Percentiles rank a stretch among this genome's conserved stretches.
phyloP scores from a whole-genome alignment of 345 rosid genomes.

The Eutrema yunnanense region DNA sequence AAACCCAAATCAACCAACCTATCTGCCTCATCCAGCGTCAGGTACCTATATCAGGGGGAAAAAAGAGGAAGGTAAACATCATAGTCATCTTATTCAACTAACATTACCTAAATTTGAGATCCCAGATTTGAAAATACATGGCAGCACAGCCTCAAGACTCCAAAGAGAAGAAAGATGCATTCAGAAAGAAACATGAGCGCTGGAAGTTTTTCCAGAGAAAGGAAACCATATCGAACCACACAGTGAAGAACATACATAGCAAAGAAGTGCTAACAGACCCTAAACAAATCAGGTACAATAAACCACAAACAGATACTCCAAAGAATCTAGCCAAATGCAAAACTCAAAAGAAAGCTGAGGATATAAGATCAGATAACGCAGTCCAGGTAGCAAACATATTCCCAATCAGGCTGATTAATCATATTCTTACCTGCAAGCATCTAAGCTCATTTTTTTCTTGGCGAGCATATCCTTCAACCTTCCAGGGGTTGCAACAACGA shows the following conservation, averaged over 20 bases:
- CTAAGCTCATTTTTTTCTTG: conserved; percentile 86
- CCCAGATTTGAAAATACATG: background rate
- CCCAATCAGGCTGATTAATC: background rate
- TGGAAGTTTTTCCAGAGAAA: background rate
- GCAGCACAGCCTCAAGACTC: conserved; percentile 9
- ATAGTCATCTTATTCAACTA: background rate
- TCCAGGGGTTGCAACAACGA: conserved; percentile 95
- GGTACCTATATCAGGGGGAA: conserved; percentile 48
- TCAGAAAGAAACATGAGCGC: background rate
- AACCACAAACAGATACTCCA: background rate
- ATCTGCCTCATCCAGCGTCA: conserved; percentile 95
- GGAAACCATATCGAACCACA: background rate
- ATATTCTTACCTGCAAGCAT: conserved; percentile 67
- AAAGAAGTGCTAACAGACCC: background rate
- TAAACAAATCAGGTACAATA: background rate
- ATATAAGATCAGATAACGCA: background rate
- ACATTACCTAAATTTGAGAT: background rate
- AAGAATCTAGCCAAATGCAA: background rate
- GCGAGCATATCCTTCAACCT: conserved; percentile 94
- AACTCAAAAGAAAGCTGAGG: background rate
- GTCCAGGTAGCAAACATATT: background rate
- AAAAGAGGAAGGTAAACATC: conserved; percentile 11
- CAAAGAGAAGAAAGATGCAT: background rate
- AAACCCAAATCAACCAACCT: conserved; percentile 93
- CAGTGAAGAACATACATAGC: background rate